Percentiles rank a stretch among this genome's conserved stretches.
Conservation (phyloP, 2,329 filamentous ascomycete species). For the Pestalotiopsis sp. region DNA sequence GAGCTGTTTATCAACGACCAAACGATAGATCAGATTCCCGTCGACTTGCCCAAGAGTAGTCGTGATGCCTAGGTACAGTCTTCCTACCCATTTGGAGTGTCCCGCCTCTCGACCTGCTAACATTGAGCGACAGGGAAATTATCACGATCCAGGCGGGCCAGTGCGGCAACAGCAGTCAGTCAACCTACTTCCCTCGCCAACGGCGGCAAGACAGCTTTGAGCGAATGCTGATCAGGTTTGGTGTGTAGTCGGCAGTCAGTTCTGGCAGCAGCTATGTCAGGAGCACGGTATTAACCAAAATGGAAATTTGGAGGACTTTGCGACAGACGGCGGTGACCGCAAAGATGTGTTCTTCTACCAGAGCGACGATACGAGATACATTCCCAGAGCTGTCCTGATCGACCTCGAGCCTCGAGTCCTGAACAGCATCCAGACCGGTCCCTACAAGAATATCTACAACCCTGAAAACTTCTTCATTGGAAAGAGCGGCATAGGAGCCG, state of each 20-base stretch:
- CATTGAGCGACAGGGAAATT: slow-evolving; percentile 73
- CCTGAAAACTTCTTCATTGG: slow-evolving; percentile 98
- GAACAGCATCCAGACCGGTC: slow-evolving; percentile 86
- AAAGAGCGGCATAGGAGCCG: slow-evolving; percentile 89
- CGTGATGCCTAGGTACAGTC: slow-evolving; percentile 28
- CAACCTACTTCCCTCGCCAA: slow-evolving; percentile 22
- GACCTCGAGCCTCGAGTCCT: slow-evolving; percentile 94
- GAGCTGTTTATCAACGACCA: not conserved
- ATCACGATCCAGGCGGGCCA: slow-evolving; percentile 99
- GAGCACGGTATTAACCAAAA: slow-evolving; percentile 98
- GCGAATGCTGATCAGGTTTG: slow-evolving; percentile 30
- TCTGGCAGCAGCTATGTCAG: slow-evolving; percentile 98
- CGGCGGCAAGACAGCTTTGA: slow-evolving; percentile 7
- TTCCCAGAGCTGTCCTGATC: slow-evolving; percentile 91
- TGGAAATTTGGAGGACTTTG: slow-evolving; percentile 96
- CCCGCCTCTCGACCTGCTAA: not conserved
- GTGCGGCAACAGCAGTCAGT: slow-evolving; percentile 98
- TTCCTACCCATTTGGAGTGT: not conserved
- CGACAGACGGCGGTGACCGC: slow-evolving; percentile 93
- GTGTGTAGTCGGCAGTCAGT: slow-evolving; percentile 83
- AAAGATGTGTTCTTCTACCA: slow-evolving; percentile 99
- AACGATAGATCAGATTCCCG: not conserved
- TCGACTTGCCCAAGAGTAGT: slow-evolving; percentile 14
- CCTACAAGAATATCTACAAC: slow-evolving; percentile 99
- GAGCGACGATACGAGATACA: slow-evolving; percentile 98